These are phyloP conservation scores for Beauveria australis DNA, from an alignment of 2,329 filamentous ascomycete genomes.

Conservation along the genomic window DNA sequence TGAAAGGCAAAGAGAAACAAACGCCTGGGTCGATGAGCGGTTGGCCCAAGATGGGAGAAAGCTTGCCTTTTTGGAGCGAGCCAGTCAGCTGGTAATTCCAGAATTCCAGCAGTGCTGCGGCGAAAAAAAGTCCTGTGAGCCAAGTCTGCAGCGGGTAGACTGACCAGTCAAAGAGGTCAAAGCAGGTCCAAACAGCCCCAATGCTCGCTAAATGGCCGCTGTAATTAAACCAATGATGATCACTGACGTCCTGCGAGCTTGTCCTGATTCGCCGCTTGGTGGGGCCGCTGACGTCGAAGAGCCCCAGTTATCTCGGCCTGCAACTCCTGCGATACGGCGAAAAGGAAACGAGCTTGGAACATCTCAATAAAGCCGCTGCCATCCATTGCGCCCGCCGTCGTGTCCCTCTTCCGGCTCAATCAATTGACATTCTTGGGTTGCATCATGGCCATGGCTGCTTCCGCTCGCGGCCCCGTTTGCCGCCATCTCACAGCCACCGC, in stretches of 20 bases:
- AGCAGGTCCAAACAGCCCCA: not conserved
- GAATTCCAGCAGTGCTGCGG: not conserved
- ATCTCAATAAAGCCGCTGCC: not conserved
- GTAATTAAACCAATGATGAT: not conserved
- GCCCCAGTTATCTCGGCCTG: not conserved
- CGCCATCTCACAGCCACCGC: constrained; percentile 34
- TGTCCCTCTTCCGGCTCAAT: not conserved
- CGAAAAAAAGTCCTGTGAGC: not conserved
- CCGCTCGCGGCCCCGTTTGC: constrained; percentile 37
- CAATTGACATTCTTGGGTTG: not conserved
- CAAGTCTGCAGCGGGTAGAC: not conserved
- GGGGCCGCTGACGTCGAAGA: not conserved
- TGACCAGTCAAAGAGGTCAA: not conserved
- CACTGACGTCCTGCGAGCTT: too few relatives aligned
- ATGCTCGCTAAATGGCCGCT: not conserved
- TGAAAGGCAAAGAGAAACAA: not conserved
- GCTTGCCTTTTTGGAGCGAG: not conserved
- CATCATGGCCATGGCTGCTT: constrained; percentile 15
- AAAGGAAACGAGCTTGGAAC: not conserved
- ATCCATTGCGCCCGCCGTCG: not conserved
- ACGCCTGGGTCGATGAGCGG: not conserved
- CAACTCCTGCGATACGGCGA: not conserved
- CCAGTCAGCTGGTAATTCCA: not conserved
- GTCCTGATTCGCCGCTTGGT: not conserved
- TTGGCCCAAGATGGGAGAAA: not conserved